Base-by-base conservation (phyloP, 495 filamentous ascomycete species). In the Penicillium dipodomyicola region DNA sequence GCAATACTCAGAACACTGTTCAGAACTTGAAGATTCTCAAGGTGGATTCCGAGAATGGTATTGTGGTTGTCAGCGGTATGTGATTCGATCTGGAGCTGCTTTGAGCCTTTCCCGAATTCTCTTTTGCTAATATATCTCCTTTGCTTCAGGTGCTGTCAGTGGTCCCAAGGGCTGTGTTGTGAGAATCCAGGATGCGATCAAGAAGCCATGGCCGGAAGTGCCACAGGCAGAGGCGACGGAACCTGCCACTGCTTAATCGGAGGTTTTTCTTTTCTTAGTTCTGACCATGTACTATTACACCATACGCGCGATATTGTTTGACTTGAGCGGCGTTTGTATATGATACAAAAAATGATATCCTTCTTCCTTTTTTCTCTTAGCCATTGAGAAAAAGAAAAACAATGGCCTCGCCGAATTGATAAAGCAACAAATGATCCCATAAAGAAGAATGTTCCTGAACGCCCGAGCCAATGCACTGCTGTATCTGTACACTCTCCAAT, bases 1-100 rank as follows among this genome's bases (percentile, higher is more conserved):
- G 94, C 23, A 86, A 86, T 54, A 79, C 92, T 70, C 83, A 84
- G 60, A 87, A 90, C 42, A 98, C 94, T 37, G 77, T 90, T 17
- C 92, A 97, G 79, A 95, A 95, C 69, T 72, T 96, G 60, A 89
- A 89, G 73, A 85, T 98, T 50, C 73, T 98, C 65, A 85, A 89
- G 76, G 87, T 96, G 35, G 90, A 97, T 73, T 78, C 83, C 54
- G 85, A 87, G 65, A 85, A 90, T 65, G 93, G 94, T 10, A 82
- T 96, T 58, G 84, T 98, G 45, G 86, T 97, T 52, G 82, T 98
- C 44, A 90, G 88, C 71, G 94, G 87, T 86, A 78, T 59, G 75
- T 60, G 37, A 52, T 22, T 25, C 6, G 8, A 55, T 30, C 29
- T 29, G 41, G 48, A n/a, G 0, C 11, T 27, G 19, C 12, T 25